A percentile compares a stretch with the other conserved stretches of the same genome.
Evolutionary conservation across 1,284 basidiomycete species (phyloP).

Genomic region (Malassezia dermatis): DNA sequence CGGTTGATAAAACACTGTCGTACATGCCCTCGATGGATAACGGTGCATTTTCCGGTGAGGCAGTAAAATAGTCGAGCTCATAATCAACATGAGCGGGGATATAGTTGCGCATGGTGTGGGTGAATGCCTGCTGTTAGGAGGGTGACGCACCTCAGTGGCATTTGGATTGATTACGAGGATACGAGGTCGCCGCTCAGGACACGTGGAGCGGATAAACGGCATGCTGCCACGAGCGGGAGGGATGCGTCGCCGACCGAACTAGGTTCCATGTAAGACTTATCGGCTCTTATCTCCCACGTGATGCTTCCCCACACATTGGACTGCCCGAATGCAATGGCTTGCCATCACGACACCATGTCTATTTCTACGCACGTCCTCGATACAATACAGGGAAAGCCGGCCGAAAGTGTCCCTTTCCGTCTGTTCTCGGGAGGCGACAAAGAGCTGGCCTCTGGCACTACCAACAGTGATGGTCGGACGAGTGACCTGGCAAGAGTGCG

Average conservation of each 20-base stretch:
- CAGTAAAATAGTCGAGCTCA: not conserved
- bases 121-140: not conserved
- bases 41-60: not conserved
- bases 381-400: conserved; percentile 4
- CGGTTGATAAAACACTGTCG: not conserved
- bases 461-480: not conserved
- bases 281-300: not conserved
- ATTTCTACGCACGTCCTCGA: conserved; percentile 12
- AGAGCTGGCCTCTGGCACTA: not conserved
- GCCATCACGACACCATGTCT: not conserved
- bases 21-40: not conserved
- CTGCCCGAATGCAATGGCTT: not conserved
- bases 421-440: not conserved
- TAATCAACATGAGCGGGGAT: not conserved
- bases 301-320: not conserved
- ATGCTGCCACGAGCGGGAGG: not conserved
- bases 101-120: not conserved
- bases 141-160: not conserved
- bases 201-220: not conserved
- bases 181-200: not conserved
- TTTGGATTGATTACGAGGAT: not conserved
- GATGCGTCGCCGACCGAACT: not conserved
- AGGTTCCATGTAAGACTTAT: not conserved
- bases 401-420: not conserved
- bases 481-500: not conserved